phyloP scores from a whole-genome alignment of 2,329 filamentous ascomycete genomes.

The Teratosphaeria gauchensis region DNA sequence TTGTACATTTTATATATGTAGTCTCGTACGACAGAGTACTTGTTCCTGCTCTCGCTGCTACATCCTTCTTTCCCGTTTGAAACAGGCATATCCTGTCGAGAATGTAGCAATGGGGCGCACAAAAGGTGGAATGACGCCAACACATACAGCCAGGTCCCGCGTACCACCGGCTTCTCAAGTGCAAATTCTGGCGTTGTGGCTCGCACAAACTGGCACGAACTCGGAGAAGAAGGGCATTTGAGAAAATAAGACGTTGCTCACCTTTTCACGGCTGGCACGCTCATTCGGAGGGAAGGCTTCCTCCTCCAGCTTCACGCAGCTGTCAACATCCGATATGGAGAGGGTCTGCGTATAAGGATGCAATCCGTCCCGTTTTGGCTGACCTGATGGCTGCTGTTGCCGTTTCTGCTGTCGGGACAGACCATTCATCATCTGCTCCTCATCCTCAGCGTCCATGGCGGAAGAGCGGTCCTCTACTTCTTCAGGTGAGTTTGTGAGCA shows the following conservation, averaged over 20 bases:
- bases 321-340: conserved; percentile 55
- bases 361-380: conserved; percentile 43
- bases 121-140: conserved; percentile 8
- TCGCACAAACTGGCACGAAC: background rate
- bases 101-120: background rate
- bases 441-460: conserved; percentile 5
- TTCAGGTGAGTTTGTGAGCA: conserved; percentile 12
- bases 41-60: background rate
- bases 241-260: conserved; percentile 25
- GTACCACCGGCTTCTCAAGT: conserved; percentile 16
- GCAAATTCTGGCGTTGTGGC: conserved; percentile 1
- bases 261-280: conserved; percentile 51
- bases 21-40: background rate
- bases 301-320: conserved; percentile 50
- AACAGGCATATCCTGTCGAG: background rate
- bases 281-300: conserved; percentile 49
- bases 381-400: background rate
- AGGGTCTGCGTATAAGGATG: conserved; percentile 68
- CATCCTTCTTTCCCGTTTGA: background rate
- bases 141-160: conserved; percentile 17
- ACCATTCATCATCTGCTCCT: conserved; percentile 7
- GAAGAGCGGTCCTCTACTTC: conserved; percentile 3
- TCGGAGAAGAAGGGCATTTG: background rate
- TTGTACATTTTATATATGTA: background rate
- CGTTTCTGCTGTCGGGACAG: conserved; percentile 3